These are phyloP conservation scores for Globisporangium polare DNA, from an alignment of 352 stramenopile genomes.

Conservation along the genomic window DNA sequence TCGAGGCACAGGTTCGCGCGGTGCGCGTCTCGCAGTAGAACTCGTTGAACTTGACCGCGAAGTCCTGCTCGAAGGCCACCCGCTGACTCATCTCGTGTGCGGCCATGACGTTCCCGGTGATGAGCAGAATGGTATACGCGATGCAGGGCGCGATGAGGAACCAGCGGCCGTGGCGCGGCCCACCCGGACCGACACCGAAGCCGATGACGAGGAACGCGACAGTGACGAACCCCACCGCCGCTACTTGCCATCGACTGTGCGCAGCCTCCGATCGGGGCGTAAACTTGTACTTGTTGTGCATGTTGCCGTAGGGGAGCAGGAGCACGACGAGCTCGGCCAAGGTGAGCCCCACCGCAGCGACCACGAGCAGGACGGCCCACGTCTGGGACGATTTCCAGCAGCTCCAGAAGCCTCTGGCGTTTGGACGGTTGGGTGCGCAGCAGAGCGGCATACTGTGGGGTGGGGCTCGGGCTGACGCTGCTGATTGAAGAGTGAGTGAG, in stretches of 20 bases:
- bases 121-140: neutral
- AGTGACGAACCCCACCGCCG: neutral
- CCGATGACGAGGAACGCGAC: neutral
- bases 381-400: neutral
- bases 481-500: neutral
- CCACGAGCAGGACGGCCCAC: neutral
- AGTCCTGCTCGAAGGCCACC: neutral
- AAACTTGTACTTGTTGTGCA: neutral
- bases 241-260: neutral
- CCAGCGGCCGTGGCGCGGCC: neutral
- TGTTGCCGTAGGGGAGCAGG: neutral
- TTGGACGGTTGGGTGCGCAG: neutral
- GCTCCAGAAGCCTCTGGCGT: neutral
- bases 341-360: neutral
- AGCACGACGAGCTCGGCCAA: neutral
- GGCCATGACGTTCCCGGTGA: neutral
- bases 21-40: no score
- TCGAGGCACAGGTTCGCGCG: no score
- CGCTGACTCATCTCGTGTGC: neutral
- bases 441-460: neutral
- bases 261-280: neutral
- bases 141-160: neutral
- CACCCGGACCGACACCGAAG: neutral
- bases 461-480: neutral
- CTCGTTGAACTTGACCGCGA: constrained; percentile 2